Conservation (phyloP, 1,284 basidiomycete species). For the Cystobasidiaceae sp. region DNA sequence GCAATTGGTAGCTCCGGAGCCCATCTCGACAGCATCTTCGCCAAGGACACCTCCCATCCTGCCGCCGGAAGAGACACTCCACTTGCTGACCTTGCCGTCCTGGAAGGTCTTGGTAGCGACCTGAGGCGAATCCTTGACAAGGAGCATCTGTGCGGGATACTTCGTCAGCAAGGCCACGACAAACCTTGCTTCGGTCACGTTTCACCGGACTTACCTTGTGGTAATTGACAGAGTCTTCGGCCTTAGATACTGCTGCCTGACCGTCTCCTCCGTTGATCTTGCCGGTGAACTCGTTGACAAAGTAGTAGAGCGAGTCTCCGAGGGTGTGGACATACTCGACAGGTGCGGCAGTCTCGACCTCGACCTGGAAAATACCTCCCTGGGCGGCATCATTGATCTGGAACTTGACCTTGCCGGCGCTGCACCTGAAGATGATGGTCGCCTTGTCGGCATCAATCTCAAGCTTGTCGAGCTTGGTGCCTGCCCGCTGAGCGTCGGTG, state of each 20-base stretch:
- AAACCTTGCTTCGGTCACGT: background rate
- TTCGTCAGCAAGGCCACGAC: background rate
- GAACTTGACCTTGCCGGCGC: background rate
- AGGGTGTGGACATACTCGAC: constrained; percentile 6
- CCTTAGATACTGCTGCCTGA: background rate
- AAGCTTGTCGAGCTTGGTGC: background rate
- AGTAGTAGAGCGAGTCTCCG: background rate
- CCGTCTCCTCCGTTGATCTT: background rate
- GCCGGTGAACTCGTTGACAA: constrained; percentile 12
- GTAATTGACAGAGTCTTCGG: background rate
- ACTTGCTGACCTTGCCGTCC: background rate
- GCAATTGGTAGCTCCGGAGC: background rate
- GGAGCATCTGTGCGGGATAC: background rate
- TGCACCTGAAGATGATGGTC: background rate
- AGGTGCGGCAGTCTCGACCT: background rate
- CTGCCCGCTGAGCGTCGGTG: background rate
- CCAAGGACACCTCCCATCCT: background rate
- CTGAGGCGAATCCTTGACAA: background rate
- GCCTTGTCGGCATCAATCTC: background rate
- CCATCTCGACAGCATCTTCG: background rate
- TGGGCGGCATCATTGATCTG: background rate
- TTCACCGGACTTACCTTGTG: background rate
- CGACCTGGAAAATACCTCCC: constrained; percentile 1
- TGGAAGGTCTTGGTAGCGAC: background rate
- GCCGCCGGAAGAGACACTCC: background rate